Conservation (phyloP, 176 grass and related monocot genomes). For the Musa beccarii region DNA sequence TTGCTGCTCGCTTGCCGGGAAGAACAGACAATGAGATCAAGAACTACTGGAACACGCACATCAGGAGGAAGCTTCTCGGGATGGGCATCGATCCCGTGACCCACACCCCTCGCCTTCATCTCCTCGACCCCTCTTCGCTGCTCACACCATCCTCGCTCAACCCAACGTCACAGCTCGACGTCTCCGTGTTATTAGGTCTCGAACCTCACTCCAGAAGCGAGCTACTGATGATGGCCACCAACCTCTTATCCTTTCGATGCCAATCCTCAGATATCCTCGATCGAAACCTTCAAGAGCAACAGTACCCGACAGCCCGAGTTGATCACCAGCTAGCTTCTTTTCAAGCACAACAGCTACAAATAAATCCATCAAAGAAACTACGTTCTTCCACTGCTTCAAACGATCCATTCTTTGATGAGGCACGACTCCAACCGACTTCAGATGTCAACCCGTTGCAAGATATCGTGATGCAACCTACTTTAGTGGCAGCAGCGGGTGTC, state of each 20-base stretch:
- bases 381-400: not conserved
- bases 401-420: slow-evolving; percentile 22
- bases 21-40: slow-evolving; percentile 97
- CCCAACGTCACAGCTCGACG: slow-evolving; percentile 37
- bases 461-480: too few species aligned
- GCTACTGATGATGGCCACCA: slow-evolving; percentile 47
- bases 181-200: slow-evolving; percentile 48
- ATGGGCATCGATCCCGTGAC: slow-evolving; percentile 86
- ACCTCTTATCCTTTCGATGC: slow-evolving; percentile 14
- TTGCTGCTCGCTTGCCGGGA: slow-evolving; percentile 77
- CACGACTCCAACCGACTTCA: slow-evolving; percentile 24
- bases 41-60: slow-evolving; percentile 98
- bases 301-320: not conserved
- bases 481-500: not conserved
- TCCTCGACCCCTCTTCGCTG: slow-evolving; percentile 56
- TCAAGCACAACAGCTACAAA: not conserved
- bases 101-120: slow-evolving; percentile 65
- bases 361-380: not conserved
- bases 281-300: not conserved
- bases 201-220: slow-evolving; percentile 54
- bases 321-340: not conserved
- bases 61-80: slow-evolving; percentile 69
- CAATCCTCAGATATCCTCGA: not conserved
- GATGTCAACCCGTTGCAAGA: slow-evolving; percentile 2
- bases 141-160: slow-evolving; percentile 46